Evolutionary conservation across 148 eudicot species (phyloP).

Genomic region (Limonium bicolor): DNA sequence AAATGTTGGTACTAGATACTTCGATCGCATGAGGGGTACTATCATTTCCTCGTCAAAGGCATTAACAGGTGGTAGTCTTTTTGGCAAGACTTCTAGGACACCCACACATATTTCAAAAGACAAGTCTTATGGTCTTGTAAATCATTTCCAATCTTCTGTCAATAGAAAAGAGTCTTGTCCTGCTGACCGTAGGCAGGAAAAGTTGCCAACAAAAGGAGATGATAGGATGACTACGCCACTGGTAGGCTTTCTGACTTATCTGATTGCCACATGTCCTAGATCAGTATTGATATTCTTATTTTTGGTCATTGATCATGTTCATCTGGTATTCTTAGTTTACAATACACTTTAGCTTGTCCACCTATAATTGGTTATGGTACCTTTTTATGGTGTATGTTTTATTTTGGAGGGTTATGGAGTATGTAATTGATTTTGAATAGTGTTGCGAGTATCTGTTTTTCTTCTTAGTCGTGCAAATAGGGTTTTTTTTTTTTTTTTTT

Average conservation of each 20-base stretch:
- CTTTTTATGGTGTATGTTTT: background rate
- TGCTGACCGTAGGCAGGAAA: constrained; percentile 25
- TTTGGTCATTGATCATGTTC: background rate
- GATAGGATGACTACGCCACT: constrained; percentile 27
- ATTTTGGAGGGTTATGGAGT: too few relatives aligned
- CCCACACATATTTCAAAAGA: constrained; percentile 44
- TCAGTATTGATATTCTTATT: background rate
- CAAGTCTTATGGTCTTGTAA: constrained; percentile 33
- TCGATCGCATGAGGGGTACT: constrained; percentile 82
- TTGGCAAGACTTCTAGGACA: constrained; percentile 43
- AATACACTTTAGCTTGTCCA: background rate
- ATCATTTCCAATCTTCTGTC: constrained; percentile 29
- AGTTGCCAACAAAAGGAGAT: constrained; percentile 32
- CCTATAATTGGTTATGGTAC: background rate
- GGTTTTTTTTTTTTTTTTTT: background rate
- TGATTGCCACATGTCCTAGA: background rate
- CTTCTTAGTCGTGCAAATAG: too few relatives aligned
- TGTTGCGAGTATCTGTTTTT: too few relatives aligned
- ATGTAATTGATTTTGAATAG: too few relatives aligned
- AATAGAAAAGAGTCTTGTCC: constrained; percentile 38
- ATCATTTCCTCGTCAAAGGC: constrained; percentile 81
- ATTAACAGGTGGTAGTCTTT: constrained; percentile 67
- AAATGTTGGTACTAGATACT: constrained; percentile 69
- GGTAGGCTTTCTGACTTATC: constrained; percentile 31
- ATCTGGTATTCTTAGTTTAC: too few relatives aligned